These are phyloP conservation scores for Thalassia testudinum DNA, from an alignment of 116 monocot genomes.

Conservation along the genomic window DNA sequence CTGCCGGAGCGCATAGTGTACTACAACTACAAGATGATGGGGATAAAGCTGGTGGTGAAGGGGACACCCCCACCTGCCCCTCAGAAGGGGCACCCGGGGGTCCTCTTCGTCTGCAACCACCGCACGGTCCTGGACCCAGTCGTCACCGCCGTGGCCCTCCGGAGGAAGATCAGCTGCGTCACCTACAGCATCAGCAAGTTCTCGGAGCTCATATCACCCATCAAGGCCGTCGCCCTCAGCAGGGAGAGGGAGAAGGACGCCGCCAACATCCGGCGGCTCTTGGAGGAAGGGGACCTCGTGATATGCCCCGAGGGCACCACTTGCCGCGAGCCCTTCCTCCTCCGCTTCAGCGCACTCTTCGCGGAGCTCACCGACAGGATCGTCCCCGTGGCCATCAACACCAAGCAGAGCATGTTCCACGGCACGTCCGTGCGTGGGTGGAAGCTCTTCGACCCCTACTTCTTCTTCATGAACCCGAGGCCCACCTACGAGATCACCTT, in stretches of 20 bases:
- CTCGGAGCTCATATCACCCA: constrained; percentile 53
- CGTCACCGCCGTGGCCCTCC: constrained; percentile 34
- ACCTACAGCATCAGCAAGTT: constrained; percentile 57
- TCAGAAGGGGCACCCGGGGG: constrained; percentile 32
- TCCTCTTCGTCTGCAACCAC: constrained; percentile 62
- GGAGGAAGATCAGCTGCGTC: constrained; percentile 48
- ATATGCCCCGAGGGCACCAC: constrained; percentile 41
- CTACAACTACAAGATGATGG: constrained; percentile 22
- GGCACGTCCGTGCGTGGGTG: constrained; percentile 25
- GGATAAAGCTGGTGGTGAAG: constrained; percentile 21
- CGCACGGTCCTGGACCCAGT: constrained; percentile 53
- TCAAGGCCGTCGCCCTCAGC: constrained; percentile 30
- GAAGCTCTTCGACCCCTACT: constrained; percentile 60
- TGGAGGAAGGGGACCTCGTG: constrained; percentile 21
- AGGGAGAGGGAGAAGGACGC: constrained; percentile 43
- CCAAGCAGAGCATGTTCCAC: constrained; percentile 20
- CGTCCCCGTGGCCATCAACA: constrained; percentile 17
- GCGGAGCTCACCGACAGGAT: constrained; percentile 23
- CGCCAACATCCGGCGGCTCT: constrained; percentile 21
- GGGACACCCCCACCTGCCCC: constrained; percentile 26
- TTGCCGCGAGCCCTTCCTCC: constrained; percentile 37
- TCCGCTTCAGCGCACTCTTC: constrained; percentile 18
- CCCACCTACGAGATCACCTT: constrained; percentile 86
- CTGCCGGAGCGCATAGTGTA: constrained; percentile 35
- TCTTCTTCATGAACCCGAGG: constrained; percentile 92